Conservation (phyloP, 768 basidiomycete genomes). For the Galerina marginata region DNA sequence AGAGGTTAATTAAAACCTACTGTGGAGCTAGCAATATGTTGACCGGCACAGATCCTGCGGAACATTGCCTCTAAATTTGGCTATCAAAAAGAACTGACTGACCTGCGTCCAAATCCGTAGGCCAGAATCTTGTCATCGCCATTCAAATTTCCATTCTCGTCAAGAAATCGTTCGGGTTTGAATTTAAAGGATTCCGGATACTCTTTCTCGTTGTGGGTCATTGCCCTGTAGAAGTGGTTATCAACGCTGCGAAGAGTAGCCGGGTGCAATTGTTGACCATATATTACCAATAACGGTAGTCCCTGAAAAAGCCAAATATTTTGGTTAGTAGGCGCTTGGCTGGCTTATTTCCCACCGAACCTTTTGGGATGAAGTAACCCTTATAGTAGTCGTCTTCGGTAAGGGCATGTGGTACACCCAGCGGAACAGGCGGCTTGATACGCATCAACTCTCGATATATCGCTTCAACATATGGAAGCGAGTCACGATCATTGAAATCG, state of each 20-base stretch:
- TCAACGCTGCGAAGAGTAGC: too few species aligned
- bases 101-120: constrained; percentile 46
- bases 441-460: constrained; percentile 26
- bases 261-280: constrained; percentile 25
- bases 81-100: neutral
- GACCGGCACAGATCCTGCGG: constrained; percentile 8
- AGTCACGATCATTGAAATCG: constrained; percentile 28
- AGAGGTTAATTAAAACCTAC: neutral
- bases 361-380: constrained; percentile 32
- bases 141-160: constrained; percentile 38
- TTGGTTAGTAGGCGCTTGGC: too few species aligned
- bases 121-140: constrained; percentile 41
- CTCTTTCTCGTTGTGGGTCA: constrained; percentile 34
- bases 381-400: constrained; percentile 32
- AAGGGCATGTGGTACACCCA: constrained; percentile 27
- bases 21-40: constrained; percentile 27
- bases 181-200: constrained; percentile 41
- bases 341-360: neutral
- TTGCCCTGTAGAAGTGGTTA: constrained; percentile 27
- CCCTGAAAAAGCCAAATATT: constrained; percentile 12
- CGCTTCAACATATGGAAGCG: constrained; percentile 35
- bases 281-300: constrained; percentile 35
- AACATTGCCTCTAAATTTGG: neutral
- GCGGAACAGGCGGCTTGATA: constrained; percentile 12
- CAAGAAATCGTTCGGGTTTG: constrained; percentile 50